Evolutionary conservation across 2,329 filamentous ascomycete genomes (phyloP).

Genomic region (Periconia digitata): DNA sequence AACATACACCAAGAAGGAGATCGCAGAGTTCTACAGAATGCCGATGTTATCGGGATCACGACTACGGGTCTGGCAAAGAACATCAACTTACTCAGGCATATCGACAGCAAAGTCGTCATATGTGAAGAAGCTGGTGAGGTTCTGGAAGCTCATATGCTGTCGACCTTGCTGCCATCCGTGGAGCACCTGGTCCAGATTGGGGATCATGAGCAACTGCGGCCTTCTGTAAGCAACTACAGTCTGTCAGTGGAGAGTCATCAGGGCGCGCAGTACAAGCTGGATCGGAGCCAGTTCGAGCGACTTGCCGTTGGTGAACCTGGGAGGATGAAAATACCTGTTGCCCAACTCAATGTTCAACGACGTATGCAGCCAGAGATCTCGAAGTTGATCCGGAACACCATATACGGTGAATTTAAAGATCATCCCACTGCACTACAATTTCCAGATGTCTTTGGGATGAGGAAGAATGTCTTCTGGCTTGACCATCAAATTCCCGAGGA

Average conservation of each 20-base stretch:
- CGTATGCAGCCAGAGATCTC: slow-evolving; percentile 68
- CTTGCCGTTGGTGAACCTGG: slow-evolving; percentile 43
- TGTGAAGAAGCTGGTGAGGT: slow-evolving; percentile 72
- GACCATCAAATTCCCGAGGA: slow-evolving; percentile 57
- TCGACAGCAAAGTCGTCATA: slow-evolving; percentile 60
- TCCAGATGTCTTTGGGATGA: slow-evolving; percentile 58
- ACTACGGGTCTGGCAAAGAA: slow-evolving; percentile 63
- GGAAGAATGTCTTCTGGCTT: slow-evolving; percentile 61
- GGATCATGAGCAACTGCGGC: slow-evolving; percentile 64
- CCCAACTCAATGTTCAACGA: slow-evolving; percentile 58
- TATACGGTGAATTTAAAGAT: slow-evolving; percentile 62
- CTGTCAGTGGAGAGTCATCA: slow-evolving; percentile 54
- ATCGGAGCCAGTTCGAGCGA: slow-evolving; percentile 64
- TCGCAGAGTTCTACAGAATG: slow-evolving; percentile 43
- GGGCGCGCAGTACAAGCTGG: slow-evolving; percentile 56
- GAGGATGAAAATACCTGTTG: slow-evolving; percentile 25
- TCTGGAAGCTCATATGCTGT: slow-evolving; percentile 64
- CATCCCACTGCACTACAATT: slow-evolving; percentile 40
- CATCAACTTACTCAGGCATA: slow-evolving; percentile 51
- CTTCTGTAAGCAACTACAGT: slow-evolving; percentile 58
- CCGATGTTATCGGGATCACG: slow-evolving; percentile 61
- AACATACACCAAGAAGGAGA: slow-evolving; percentile 43
- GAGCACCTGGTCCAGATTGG: slow-evolving; percentile 67
- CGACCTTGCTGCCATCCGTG: slow-evolving; percentile 60
- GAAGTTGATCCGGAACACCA: slow-evolving; percentile 56